phyloP scores from a whole-genome alignment of 2,329 filamentous ascomycete species.

The Huntiella decipiens region DNA sequence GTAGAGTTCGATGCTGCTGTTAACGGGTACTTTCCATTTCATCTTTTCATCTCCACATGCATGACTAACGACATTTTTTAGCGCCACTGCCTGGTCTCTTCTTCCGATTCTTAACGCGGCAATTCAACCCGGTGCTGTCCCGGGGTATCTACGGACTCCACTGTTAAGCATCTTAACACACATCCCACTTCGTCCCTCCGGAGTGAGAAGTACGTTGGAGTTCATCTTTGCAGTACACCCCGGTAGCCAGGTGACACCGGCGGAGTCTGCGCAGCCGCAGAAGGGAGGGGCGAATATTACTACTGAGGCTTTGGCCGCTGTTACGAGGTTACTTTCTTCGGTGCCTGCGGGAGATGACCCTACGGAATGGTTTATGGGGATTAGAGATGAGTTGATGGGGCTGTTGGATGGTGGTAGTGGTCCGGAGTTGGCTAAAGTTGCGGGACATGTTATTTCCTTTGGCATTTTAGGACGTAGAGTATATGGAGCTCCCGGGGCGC shows the following conservation, averaged over 20 bases:
- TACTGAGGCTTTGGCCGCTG: constrained; percentile 46
- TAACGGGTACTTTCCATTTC: constrained; percentile 21
- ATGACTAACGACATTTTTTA: constrained; percentile 13
- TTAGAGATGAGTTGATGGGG: constrained; percentile 40
- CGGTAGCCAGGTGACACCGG: constrained; percentile 23
- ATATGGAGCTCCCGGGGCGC: constrained; percentile 42
- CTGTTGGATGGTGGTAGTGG: constrained; percentile 44
- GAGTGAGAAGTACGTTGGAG: constrained; percentile 48
- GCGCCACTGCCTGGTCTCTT: constrained; percentile 28
- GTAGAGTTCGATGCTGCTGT: constrained; percentile 28
- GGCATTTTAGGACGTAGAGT: constrained; percentile 46
- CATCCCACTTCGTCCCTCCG: constrained; percentile 41
- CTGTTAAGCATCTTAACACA: constrained; percentile 38
- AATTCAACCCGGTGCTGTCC: constrained; percentile 40
- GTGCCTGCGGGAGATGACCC: constrained; percentile 35
- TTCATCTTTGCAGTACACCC: constrained; percentile 54
- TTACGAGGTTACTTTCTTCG: constrained; percentile 39
- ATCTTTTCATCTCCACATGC: not conserved
- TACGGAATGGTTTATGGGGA: constrained; percentile 38
- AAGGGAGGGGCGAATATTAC: constrained; percentile 45
- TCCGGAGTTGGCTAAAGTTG: constrained; percentile 36
- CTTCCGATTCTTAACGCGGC: constrained; percentile 43
- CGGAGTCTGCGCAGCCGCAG: constrained; percentile 26
- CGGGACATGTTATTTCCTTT: constrained; percentile 43
- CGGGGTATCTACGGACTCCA: constrained; percentile 38